A percentile compares a stretch with the other conserved stretches of the same genome.
Conservation (phyloP, 495 filamentous ascomycete species). For the Sabuloglossum arenarium region DNA sequence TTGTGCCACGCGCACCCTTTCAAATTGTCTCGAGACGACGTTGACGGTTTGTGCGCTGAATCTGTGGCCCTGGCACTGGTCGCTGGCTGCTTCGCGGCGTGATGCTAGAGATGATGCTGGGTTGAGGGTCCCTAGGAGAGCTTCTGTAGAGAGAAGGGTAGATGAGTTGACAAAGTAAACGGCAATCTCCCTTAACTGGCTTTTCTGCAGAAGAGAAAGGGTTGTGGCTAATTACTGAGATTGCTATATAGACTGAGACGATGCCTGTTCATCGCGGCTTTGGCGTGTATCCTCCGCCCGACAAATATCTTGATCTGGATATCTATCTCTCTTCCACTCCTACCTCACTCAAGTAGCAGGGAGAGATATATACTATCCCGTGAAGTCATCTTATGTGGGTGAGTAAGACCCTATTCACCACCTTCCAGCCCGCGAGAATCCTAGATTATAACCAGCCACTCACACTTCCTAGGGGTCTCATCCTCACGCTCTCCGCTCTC, state of each 20-base stretch:
- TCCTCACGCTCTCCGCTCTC: slow-evolving; percentile 39
- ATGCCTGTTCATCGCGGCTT: slow-evolving; percentile 53
- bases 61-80: slow-evolving; percentile 73
- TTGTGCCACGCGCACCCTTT: slow-evolving; percentile 79
- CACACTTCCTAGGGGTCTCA: slow-evolving; percentile 21
- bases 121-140: neutral
- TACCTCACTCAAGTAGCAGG: slow-evolving; percentile 21
- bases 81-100: slow-evolving; percentile 8
- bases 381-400: slow-evolving; percentile 50
- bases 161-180: slow-evolving; percentile 11
- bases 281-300: slow-evolving; percentile 73
- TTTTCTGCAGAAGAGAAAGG: slow-evolving; percentile 1
- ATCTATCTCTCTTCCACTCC: slow-evolving; percentile 26
- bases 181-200: neutral
- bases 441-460: neutral
- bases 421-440: neutral
- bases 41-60: slow-evolving; percentile 61
- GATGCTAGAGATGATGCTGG: slow-evolving; percentile 7
- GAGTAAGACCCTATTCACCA: slow-evolving; percentile 12
- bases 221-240: neutral
- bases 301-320: slow-evolving; percentile 84
- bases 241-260: slow-evolving; percentile 30
- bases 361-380: slow-evolving; percentile 33
- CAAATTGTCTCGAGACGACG: slow-evolving; percentile 80
- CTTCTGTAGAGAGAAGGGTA: neutral